Conservation (phyloP, 768 basidiomycete species). For the Lactifluus subvellereus region DNA sequence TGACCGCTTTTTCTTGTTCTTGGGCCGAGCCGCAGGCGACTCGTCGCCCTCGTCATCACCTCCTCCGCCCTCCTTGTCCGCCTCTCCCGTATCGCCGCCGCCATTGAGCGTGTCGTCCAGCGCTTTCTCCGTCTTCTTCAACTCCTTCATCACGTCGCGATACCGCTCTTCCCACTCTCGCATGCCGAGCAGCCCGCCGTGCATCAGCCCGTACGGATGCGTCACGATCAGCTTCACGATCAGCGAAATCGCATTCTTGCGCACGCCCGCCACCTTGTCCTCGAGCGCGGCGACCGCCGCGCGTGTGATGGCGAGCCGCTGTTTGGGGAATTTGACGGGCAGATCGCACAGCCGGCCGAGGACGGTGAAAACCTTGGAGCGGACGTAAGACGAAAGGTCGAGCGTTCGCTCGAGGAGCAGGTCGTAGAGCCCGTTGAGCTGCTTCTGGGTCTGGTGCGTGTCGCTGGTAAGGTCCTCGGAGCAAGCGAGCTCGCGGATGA, state of each 20-base stretch:
- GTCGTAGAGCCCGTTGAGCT: slow-evolving; percentile 76
- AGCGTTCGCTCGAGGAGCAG: slow-evolving; percentile 82
- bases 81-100: slow-evolving; percentile 27
- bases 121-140: slow-evolving; percentile 62
- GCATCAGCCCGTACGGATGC: slow-evolving; percentile 81
- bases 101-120: slow-evolving; percentile 58
- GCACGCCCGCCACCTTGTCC: slow-evolving; percentile 86
- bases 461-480: slow-evolving; percentile 45
- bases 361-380: slow-evolving; percentile 78
- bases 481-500: slow-evolving; percentile 74
- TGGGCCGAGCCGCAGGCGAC: slow-evolving; percentile 24
- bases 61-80: slow-evolving; percentile 26
- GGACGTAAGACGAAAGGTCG: slow-evolving; percentile 86
- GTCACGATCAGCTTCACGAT: slow-evolving; percentile 72
- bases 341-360: slow-evolving; percentile 73
- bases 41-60: slow-evolving; percentile 30
- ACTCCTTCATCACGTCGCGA: slow-evolving; percentile 50
- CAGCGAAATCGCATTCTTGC: slow-evolving; percentile 75
- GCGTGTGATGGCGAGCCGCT: slow-evolving; percentile 67
- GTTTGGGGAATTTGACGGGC: slow-evolving; percentile 77
- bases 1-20: slow-evolving; percentile 27
- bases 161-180: slow-evolving; percentile 73
- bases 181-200: slow-evolving; percentile 74
- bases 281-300: slow-evolving; percentile 77
- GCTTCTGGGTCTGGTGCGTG: slow-evolving; percentile 51